A percentile compares a stretch with the other conserved stretches of the same genome.
Conservation (phyloP, 2,329 filamentous ascomycete species). For the Pseudogymnoascus sp. region DNA sequence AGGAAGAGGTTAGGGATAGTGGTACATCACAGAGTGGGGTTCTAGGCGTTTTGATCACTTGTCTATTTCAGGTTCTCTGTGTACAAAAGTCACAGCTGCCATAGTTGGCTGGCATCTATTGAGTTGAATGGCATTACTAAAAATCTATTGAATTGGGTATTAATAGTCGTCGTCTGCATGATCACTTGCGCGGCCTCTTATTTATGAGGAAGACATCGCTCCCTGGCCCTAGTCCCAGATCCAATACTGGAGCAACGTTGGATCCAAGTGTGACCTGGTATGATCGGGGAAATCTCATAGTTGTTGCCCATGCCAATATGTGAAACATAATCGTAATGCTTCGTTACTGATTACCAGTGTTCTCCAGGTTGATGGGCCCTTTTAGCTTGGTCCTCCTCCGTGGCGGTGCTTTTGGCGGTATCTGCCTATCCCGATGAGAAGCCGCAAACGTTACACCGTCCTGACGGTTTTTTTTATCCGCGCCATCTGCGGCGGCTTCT, state of each 20-base stretch:
- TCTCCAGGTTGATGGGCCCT: background rate
- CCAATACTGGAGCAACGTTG: background rate
- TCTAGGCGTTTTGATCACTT: slow-evolving; percentile 10
- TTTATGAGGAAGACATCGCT: background rate
- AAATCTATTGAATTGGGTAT: slow-evolving; percentile 8
- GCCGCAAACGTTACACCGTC: background rate
- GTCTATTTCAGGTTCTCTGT: slow-evolving; percentile 10
- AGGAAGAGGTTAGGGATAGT: slow-evolving; percentile 18
- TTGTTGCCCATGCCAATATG: background rate
- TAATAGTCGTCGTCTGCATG: slow-evolving; percentile 1
- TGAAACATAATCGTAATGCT: background rate
- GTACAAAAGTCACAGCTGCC: slow-evolving; percentile 10
- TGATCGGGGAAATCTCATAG: background rate
- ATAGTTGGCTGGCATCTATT: slow-evolving; percentile 9
- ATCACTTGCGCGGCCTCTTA: background rate
- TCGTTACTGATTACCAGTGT: background rate
- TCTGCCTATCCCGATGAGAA: background rate
- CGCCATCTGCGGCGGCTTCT: slow-evolving; percentile 20
- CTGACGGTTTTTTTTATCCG: background rate
- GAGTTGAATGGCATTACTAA: slow-evolving; percentile 4
- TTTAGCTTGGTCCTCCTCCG: slow-evolving; percentile 4
- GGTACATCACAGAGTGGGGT: background rate
- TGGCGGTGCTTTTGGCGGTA: background rate
- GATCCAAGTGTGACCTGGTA: background rate
- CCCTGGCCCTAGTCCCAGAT: background rate